Evolutionary conservation across 2,329 filamentous ascomycete genomes (phyloP).

Genomic region (Hortaea werneckii): DNA sequence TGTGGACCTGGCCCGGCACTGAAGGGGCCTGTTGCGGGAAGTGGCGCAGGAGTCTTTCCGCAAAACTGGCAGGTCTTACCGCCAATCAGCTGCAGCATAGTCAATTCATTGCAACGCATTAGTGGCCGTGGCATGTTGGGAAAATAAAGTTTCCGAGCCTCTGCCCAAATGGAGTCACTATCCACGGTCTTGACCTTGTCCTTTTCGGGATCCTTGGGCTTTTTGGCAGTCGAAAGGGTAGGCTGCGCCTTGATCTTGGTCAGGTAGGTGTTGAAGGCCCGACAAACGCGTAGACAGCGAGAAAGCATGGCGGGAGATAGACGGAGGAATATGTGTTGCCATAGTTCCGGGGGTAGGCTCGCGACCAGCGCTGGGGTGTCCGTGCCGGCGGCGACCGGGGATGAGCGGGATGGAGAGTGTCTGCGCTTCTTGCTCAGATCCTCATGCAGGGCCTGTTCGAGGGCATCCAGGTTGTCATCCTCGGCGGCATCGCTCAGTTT

Average conservation of each 20-base stretch:
- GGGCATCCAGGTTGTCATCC: constrained; percentile 3
- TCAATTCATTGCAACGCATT: constrained; percentile 53
- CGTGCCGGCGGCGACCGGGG: neutral
- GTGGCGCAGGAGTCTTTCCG: constrained; percentile 29
- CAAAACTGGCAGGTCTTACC: constrained; percentile 60
- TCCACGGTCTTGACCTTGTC: constrained; percentile 30
- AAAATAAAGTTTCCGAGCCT: constrained; percentile 55
- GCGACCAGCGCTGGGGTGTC: neutral
- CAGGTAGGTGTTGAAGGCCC: constrained; percentile 19
- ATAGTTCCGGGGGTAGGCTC: constrained; percentile 15
- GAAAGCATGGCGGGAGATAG: constrained; percentile 24
- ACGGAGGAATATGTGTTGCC: constrained; percentile 24
- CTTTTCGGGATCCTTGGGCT: constrained; percentile 1
- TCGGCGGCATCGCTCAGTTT: constrained; percentile 14
- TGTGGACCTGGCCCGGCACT: constrained; percentile 52
- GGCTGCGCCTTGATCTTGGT: constrained; percentile 11
- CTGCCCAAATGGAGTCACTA: constrained; percentile 60
- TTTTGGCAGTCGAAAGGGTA: constrained; percentile 5
- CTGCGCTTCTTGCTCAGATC: neutral
- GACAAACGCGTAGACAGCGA: constrained; percentile 23
- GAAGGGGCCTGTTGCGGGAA: constrained; percentile 34
- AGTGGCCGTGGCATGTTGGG: constrained; percentile 61
- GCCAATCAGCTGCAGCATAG: constrained; percentile 66
- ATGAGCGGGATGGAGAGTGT: neutral
- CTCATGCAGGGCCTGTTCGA: constrained; percentile 1